Percentiles rank a stretch among this genome's conserved stretches.
phyloP scores from a whole-genome alignment of 129 eudicot species.

The Pulicaria dysenterica region DNA sequence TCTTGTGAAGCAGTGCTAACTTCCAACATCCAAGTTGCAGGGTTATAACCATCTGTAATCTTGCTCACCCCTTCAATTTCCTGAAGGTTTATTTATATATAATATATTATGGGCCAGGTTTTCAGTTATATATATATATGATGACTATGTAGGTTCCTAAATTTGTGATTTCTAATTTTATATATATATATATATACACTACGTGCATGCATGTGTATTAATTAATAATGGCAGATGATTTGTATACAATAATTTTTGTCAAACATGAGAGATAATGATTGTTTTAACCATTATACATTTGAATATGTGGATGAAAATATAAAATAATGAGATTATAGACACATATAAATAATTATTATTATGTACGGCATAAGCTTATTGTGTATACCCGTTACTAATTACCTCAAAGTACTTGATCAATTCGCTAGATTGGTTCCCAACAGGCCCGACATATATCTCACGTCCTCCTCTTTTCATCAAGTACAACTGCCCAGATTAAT shows the following conservation, averaged over 20 bases:
- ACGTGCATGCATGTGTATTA: too few species aligned
- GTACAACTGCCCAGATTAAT: slow-evolving; percentile 47
- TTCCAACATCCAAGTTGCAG: slow-evolving; percentile 90
- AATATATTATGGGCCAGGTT: not conserved
- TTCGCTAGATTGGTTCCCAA: slow-evolving; percentile 61
- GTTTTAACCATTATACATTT: too few species aligned
- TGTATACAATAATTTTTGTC: too few species aligned
- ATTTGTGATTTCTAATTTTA: too few species aligned
- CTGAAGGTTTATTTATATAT: not conserved
- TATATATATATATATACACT: too few species aligned
- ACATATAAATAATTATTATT: too few species aligned
- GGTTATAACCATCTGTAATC: slow-evolving; percentile 62
- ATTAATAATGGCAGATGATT: too few species aligned
- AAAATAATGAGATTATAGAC: too few species aligned
- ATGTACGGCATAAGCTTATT: not conserved
- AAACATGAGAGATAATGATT: too few species aligned
- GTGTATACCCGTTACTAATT: not conserved
- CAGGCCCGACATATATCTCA: slow-evolving; percentile 77
- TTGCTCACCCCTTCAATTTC: slow-evolving; percentile 40
- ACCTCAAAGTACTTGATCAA: slow-evolving; percentile 78
- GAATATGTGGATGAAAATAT: too few species aligned
- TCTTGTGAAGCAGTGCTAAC: slow-evolving; percentile 55
- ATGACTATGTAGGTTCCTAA: too few species aligned
- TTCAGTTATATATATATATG: too few species aligned
- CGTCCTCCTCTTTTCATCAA: slow-evolving; percentile 79